These are phyloP conservation scores for Mallotus japonicus DNA, from an alignment of 441 rosid species.

Conservation along the genomic window DNA sequence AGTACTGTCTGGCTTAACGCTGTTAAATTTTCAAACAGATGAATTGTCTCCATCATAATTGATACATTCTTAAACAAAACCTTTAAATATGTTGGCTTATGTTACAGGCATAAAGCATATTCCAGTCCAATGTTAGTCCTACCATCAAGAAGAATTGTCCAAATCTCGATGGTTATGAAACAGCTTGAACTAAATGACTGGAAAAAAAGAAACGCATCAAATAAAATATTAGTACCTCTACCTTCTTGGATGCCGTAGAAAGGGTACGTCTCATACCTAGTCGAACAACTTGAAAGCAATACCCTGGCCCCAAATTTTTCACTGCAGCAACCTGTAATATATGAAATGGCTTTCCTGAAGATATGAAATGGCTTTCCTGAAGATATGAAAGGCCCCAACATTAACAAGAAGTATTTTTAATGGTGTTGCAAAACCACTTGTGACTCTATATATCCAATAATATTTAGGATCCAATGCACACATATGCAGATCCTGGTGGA, in stretches of 20 bases:
- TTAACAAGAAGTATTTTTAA: too few species aligned
- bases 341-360: conserved; percentile 11
- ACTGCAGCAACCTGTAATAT: conserved; percentile 14
- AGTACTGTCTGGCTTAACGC: not conserved
- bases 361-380: too few species aligned
- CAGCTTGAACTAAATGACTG: not conserved
- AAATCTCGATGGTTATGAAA: too few species aligned
- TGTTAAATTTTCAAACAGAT: not conserved
- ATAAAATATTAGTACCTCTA: not conserved
- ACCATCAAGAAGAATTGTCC: not conserved
- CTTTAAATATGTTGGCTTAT: not conserved
- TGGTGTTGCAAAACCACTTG: too few species aligned
- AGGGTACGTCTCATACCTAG: conserved; percentile 13
- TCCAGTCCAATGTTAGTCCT: not conserved
- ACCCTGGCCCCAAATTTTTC: not conserved
- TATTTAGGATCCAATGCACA: too few species aligned
- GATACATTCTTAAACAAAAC: too few species aligned
- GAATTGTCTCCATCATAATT: too few species aligned
- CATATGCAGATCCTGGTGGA: too few species aligned
- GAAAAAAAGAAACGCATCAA: not conserved
- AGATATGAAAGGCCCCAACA: too few species aligned
- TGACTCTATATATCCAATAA: too few species aligned
- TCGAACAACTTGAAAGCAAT: conserved; percentile 9
- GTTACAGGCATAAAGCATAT: not conserved
- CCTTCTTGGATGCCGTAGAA: conserved; percentile 7